Conservation (phyloP, 2,329 filamentous ascomycete species). For the Chaetomium olivaceum region DNA sequence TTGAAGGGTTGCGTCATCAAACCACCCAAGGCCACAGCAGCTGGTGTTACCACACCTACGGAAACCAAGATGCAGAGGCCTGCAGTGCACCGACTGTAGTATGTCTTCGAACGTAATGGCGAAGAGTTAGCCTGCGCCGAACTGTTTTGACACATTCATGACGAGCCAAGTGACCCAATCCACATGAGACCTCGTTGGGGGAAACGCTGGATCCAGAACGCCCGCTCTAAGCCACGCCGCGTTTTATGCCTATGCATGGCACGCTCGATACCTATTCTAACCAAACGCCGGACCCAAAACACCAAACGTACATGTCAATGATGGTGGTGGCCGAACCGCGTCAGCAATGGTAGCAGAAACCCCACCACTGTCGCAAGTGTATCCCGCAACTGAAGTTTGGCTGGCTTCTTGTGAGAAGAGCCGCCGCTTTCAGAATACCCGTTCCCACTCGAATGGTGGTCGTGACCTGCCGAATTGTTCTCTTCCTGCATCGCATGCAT, state of each 20-base stretch:
- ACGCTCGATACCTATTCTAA: conserved; percentile 13
- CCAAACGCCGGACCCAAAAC: conserved; percentile 22
- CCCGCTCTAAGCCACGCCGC: conserved; percentile 1
- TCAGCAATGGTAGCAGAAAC: conserved; percentile 76
- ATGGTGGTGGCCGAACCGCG: conserved; percentile 76
- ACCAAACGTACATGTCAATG: conserved; percentile 31
- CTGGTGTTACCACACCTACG: background rate
- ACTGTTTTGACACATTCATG: background rate
- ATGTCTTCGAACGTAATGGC: background rate
- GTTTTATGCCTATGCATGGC: background rate
- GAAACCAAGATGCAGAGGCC: background rate
- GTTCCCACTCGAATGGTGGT: conserved; percentile 52
- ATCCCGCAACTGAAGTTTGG: conserved; percentile 64
- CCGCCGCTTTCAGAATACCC: conserved; percentile 54
- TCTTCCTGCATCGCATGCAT: conserved; percentile 98
- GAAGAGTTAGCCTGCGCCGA: background rate
- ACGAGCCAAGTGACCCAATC: background rate
- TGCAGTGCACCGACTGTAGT: background rate
- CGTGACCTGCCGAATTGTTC: conserved; percentile 50
- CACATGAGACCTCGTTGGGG: background rate
- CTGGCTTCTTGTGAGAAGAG: conserved; percentile 51
- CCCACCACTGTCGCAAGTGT: conserved; percentile 70
- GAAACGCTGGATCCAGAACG: conserved; percentile 16
- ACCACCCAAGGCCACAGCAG: background rate
- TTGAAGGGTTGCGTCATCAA: conserved; percentile 8